A percentile compares a stretch with the other conserved stretches of the same genome.
These are phyloP conservation scores for Cyathus striatus DNA, from an alignment of 768 basidiomycete species.

Conservation along the genomic window DNA sequence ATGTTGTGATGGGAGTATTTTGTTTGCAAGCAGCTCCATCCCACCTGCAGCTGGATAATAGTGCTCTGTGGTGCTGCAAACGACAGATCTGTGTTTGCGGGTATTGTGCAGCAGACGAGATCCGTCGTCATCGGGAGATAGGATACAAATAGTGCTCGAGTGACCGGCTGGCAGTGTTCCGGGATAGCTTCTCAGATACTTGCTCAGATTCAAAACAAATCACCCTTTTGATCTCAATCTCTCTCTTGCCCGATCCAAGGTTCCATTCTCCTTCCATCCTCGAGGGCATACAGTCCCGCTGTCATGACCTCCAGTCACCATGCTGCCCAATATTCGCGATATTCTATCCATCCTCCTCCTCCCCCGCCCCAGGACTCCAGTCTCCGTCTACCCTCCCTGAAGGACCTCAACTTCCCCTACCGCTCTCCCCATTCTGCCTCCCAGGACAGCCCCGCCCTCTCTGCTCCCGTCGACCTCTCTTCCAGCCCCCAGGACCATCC, in stretches of 20 bases:
- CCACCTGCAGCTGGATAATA: no score
- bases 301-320: constrained; percentile 51
- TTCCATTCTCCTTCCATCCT: constrained; percentile 13
- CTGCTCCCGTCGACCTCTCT: constrained; percentile 17
- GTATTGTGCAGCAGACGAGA: no score
- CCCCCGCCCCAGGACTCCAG: constrained; percentile 32
- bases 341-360: constrained; percentile 26
- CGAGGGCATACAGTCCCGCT: constrained; percentile 8
- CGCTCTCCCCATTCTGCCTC: constrained; percentile 20
- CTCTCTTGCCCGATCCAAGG: constrained; percentile 24
- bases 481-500: constrained; percentile 21
- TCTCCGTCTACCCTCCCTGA: constrained; percentile 65
- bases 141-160: constrained; percentile 30
- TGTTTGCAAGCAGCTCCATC: no score
- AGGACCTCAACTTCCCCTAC: constrained; percentile 60
- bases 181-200: no score
- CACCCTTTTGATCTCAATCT: constrained; percentile 37
- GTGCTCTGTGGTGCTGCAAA: no score
- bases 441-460: constrained; percentile 18
- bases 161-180: no score
- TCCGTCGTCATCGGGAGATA: constrained; percentile 71
- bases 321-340: constrained; percentile 31
- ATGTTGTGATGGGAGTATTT: constrained; percentile 10
- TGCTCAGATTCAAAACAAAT: constrained; percentile 41
- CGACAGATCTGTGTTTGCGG: no score